Evolutionary conservation across 768 basidiomycete species (phyloP), one percentile per base, ranked within the genome.

Genomic region (Lactarius sanguifluus): DNA sequence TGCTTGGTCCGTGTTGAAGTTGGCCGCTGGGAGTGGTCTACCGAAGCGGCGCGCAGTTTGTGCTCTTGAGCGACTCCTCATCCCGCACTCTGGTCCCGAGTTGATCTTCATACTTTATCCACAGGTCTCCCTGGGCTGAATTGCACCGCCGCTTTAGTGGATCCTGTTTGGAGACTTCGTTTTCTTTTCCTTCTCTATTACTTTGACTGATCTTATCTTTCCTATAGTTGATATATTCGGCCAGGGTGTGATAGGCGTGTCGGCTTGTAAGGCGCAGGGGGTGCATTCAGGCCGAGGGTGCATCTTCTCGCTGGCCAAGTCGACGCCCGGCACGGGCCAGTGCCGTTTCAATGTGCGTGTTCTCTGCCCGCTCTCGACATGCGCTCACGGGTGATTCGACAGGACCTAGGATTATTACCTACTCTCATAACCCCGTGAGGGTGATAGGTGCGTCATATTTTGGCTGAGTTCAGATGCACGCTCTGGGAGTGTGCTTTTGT

Each of bases 241-340:
- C 18, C 32, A 45, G 3, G 7, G 18, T 10, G 40, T 34, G n/a
- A 34, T 61, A 30, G 54, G 59, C 36, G 54, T 38, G 59, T 50
- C 32, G 10, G 41, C 36, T 56, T 45, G 16, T 43, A 16, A 36
- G 65, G 47, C 18, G 43, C n/a, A 40, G 52, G 52, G 34, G 45
- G 25, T 60, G 38, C 52, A 45, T 52, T 43, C 64, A 55, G 64
- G 64, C 38, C 64, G 64, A 65, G 58, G 58, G 58, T 60, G 54
- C 23, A 13, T 32, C 4, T 56, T 16, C 23, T 43, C 59, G 54
- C 56, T 28, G 28, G 32, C 40, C 41, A 8, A 30, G 64, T 50
- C 58, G 30, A 47, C 40, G 6, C 25, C 59, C 23, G 30, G 55
- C 23, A 16, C 5, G 40, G 1, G 23, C 28, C 13, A 38, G 25